Base-by-base conservation (phyloP, 164 flowering plant genomes). In the Santalum album region DNA sequence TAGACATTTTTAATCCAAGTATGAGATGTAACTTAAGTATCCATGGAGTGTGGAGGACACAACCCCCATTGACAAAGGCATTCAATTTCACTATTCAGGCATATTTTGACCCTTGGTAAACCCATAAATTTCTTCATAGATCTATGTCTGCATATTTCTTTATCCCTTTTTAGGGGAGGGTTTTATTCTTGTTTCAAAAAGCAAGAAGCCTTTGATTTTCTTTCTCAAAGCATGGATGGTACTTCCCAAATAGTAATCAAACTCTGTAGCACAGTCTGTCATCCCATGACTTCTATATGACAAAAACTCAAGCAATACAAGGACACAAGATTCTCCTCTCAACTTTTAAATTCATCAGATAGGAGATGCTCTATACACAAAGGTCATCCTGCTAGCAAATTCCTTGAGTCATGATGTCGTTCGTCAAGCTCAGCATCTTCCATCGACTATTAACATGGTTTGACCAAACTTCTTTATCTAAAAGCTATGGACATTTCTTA, bases 391-490 rank as follows among this genome's bases (percentile, higher is more conserved):
- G 29, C 36, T 50, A 50, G n/a, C 6, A 50, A 27, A 50, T 50
- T 27, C 53, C 12, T 27, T 32, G 1, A 25, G 53, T 27, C 53
- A 50, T 50, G n/a, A 26, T 18, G 22, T 50, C 19, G 17, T 38
- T 29, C 34, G 9, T 29, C 46, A 53, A 38, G 29, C 24, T 38
- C 38, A 7, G 56, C 56, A 53, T 53, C 44, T 53, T 53, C 45
- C 22, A 36, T 25, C 17, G 14, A 25, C 42, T 10, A 52, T 15
- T 24, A 36, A 15, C 18, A 36, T 23, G 7, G 23, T 38, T 53
- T 53, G 46, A 22, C 45, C 56, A 53, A 17, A 29, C 45, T 53
- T 38, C 20, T 39, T 38, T 38, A 20, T 38, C 16, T 17, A 17
- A 42, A 38, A 27, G 53, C 9, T 27, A 17, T 49, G 23, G 10